Percentiles rank a stretch among this genome's conserved stretches.
Evolutionary conservation across 2,329 filamentous ascomycete genomes (phyloP).

Genomic region (Hymenoscyphus infarciens): DNA sequence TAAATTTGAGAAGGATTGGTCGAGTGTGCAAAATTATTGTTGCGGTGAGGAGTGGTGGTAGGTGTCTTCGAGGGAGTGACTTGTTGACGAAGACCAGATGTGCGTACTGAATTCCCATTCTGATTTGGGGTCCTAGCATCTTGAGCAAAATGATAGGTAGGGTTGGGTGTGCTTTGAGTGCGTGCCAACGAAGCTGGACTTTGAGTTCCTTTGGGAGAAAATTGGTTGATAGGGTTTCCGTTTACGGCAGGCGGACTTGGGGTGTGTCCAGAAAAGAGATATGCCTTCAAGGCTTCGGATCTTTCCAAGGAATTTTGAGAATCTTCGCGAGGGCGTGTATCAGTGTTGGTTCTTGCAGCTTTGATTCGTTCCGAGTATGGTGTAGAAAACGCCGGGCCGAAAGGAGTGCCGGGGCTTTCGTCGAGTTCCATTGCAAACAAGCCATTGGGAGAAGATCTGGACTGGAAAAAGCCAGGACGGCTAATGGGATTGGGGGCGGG

Average conservation of each 20-base stretch:
- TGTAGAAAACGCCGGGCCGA: slow-evolving; percentile 66
- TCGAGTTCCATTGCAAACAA: slow-evolving; percentile 70
- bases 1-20: slow-evolving; percentile 25
- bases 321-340: slow-evolving; percentile 15
- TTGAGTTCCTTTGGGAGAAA: slow-evolving; percentile 15
- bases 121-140: slow-evolving; percentile 20
- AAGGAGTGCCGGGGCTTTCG: slow-evolving; percentile 48
- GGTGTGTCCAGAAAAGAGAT: slow-evolving; percentile 46
- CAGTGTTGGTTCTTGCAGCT: slow-evolving; percentile 42
- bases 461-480: slow-evolving; percentile 38
- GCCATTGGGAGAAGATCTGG: slow-evolving; percentile 47
- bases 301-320: slow-evolving; percentile 20
- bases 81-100: slow-evolving; percentile 36
- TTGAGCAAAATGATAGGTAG: slow-evolving; percentile 17
- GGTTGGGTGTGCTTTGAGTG: slow-evolving; percentile 18
- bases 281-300: slow-evolving; percentile 54
- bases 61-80: slow-evolving; percentile 33
- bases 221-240: slow-evolving; percentile 3
- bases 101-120: slow-evolving; percentile 22
- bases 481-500: slow-evolving; percentile 30
- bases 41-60: slow-evolving; percentile 30
- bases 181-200: slow-evolving; percentile 10
- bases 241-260: slow-evolving; percentile 17
- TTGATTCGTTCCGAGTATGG: slow-evolving; percentile 60
- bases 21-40: slow-evolving; percentile 20